These are phyloP conservation scores for Metarhizium humberi DNA, from an alignment of 2,329 filamentous ascomycete species.

Conservation along the genomic window DNA sequence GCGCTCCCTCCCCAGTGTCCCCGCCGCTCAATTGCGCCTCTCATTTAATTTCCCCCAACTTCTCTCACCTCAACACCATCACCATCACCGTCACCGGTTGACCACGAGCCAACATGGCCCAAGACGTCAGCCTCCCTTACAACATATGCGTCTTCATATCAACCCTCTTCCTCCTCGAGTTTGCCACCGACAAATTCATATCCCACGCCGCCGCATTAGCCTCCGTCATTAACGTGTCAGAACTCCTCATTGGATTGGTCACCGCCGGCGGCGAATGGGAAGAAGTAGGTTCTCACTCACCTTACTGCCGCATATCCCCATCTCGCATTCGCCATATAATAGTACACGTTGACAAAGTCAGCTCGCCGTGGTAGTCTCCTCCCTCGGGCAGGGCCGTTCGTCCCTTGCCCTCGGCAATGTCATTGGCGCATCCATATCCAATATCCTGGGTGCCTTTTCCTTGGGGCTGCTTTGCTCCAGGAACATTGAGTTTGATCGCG, in stretches of 20 bases:
- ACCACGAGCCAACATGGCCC: not conserved
- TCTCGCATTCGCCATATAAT: not conserved
- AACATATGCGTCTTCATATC: slow-evolving; percentile 32
- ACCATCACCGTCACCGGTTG: not conserved
- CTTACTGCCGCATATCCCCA: not conserved
- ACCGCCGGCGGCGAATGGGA: slow-evolving; percentile 47
- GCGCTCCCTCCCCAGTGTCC: no score
- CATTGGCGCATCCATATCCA: slow-evolving; percentile 43
- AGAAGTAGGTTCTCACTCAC: slow-evolving; percentile 28
- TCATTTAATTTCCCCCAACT: not conserved
- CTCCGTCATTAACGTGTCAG: slow-evolving; percentile 31
- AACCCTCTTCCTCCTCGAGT: slow-evolving; percentile 39
- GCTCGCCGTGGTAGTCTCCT: slow-evolving; percentile 39
- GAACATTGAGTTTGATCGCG: slow-evolving; percentile 31
- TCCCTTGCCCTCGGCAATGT: slow-evolving; percentile 45
- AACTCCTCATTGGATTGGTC: slow-evolving; percentile 38
- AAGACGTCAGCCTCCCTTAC: slow-evolving; percentile 17
- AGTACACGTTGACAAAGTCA: not conserved
- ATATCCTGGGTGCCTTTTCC: slow-evolving; percentile 46
- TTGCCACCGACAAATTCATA: slow-evolving; percentile 42
- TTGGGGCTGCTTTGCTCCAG: slow-evolving; percentile 36
- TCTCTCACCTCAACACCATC: not conserved
- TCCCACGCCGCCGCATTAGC: slow-evolving; percentile 40
- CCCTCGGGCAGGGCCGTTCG: slow-evolving; percentile 33
- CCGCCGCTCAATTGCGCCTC: not conserved